These are phyloP conservation scores for Arabidopsis thaliana DNA, from an alignment of 345 rosid species.

Conservation along the genomic window TAIR10.1 NC_003076.8:1074001-1074500, in stretches of 20 bases:
- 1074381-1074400: constrained; percentile 47
- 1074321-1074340: constrained; percentile 41
- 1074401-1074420: constrained; percentile 33
- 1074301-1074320: constrained; percentile 35
- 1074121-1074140: too few species aligned
- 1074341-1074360: constrained; percentile 38
- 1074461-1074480: constrained; percentile 35
- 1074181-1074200: neutral
- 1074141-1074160: too few species aligned
- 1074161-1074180: too few species aligned
- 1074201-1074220: neutral
- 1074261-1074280: constrained; percentile 36
- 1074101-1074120: too few species aligned
- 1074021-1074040: too few species aligned
- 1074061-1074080: too few species aligned
- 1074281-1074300: constrained; percentile 54
- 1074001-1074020: too few species aligned
- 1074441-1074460: constrained; percentile 34
- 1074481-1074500: constrained; percentile 27
- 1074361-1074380: constrained; percentile 30
- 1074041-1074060: too few species aligned
- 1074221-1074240: constrained; percentile 31
- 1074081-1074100: too few species aligned
- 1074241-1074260: constrained; percentile 37
- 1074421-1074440: constrained; percentile 17